Evolutionary conservation across 495 filamentous ascomycete species (phyloP), one percentile per base, ranked within the genome.

Genomic region (Penicillium taxi): DNA sequence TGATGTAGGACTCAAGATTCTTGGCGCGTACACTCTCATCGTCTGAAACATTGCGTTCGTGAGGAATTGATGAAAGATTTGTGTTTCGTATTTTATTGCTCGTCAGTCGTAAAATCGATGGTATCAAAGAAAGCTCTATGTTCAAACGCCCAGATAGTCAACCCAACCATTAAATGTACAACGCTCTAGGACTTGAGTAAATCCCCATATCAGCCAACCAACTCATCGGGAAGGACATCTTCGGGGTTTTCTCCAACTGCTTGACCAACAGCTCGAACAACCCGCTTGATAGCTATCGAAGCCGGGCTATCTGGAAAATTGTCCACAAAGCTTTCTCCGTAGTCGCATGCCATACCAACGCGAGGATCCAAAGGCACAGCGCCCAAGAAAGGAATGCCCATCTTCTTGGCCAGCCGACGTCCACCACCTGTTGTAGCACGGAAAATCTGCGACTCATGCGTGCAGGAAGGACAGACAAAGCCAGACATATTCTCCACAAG

Each of bases 401-500:
- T 86, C 55, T 94, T 88, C 61, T 79, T 71, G 2, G 89, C 90
- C 40, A 98, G 56, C 24, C 69, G 75, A 39, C 70, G 67, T 7
- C 82, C 91, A 4, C 91, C 93, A 7, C 91, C 91, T 1, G 93
- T 98, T 13, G 86, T 93, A 4, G 90, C 84, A 40, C 77, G 74
- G 62, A 96, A 98, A 22, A 98, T 93, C 53, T 94, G 75, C 34
- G 73, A 83, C 55, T 79, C 70, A 41, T 85, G 76, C 23, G 71
- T 81, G 58, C 91, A 98, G 25, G 81, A 86, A 3, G 85, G 86
- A 56, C 91, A 98, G 25, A 96, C 87, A 59, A 94, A 98, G 7
- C 87, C 86, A 32, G 78, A 82, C 91, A 98, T 98, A 56, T 98
- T 98, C 69, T 98, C 91, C 25, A 96, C 93, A 9, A 98, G 62